These are phyloP conservation scores for Solanum hybrid DNA, from an alignment of 305 asterid genomes.

Conservation along the genomic window DNA sequence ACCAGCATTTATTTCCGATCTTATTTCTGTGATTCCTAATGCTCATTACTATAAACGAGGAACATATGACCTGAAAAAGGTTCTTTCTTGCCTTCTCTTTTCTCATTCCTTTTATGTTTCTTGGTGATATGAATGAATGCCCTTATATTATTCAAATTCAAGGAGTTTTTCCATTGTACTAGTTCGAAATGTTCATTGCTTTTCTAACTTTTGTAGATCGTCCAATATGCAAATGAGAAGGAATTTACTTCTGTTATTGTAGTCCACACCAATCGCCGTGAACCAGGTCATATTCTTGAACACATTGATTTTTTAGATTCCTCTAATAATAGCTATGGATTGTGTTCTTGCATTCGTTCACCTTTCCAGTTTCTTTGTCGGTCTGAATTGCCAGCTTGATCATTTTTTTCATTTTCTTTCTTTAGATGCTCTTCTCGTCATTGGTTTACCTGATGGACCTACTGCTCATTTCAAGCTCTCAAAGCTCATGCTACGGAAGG, in stretches of 20 bases:
- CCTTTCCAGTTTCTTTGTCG: not conserved
- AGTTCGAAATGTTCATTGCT: not conserved
- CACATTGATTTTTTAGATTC: not conserved
- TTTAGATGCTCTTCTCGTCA: constrained; percentile 77
- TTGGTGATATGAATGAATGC: not conserved
- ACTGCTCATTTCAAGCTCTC: constrained; percentile 94
- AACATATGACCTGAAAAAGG: constrained; percentile 91
- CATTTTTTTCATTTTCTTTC: not conserved
- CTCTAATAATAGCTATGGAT: not conserved
- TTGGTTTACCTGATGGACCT: constrained; percentile 84
- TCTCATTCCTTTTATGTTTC: not conserved
- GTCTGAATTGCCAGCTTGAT: not conserved
- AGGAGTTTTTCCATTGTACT: not conserved
- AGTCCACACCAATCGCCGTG: constrained; percentile 88
- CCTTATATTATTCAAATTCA: not conserved
- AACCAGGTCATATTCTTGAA: constrained; percentile 46
- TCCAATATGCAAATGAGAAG: constrained; percentile 63
- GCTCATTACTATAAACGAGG: constrained; percentile 79
- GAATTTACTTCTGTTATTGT: constrained; percentile 83
- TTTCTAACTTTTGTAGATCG: constrained; percentile 45
- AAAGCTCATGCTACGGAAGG: constrained; percentile 67
- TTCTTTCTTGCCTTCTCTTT: not conserved
- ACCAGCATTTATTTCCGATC: constrained; percentile 69
- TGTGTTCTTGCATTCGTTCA: not conserved
- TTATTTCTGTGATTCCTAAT: constrained; percentile 73